These are phyloP conservation scores for Periglandula ipomoeae DNA, from an alignment of 2,329 filamentous ascomycete genomes.

Conservation along the genomic window DNA sequence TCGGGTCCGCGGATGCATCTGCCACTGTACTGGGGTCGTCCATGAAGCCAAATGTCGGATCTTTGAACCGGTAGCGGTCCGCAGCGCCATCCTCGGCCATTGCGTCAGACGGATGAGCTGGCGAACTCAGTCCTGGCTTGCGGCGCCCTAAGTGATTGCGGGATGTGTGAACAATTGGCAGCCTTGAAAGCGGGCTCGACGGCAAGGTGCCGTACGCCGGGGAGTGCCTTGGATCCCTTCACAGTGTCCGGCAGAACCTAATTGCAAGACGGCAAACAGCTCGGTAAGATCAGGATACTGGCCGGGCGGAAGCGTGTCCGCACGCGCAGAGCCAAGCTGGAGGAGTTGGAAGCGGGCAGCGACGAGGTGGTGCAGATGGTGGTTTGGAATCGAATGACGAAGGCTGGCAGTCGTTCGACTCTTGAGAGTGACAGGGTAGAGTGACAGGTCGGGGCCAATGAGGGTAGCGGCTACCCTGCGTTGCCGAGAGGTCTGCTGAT, in stretches of 20 bases:
- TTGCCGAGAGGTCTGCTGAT: slow-evolving; percentile 3
- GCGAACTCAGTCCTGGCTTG: not conserved
- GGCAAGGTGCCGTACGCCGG: slow-evolving; percentile 4
- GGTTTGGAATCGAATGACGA: slow-evolving; percentile 9
- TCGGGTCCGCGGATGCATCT: slow-evolving; percentile 22
- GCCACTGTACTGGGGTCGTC: slow-evolving; percentile 21
- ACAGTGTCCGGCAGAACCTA: not conserved
- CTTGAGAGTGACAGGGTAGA: slow-evolving; percentile 5
- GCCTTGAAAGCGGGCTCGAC: not conserved
- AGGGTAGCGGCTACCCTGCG: slow-evolving; percentile 1
- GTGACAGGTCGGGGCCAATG: slow-evolving; percentile 5
- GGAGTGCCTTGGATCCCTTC: not conserved
- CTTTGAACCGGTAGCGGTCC: slow-evolving; percentile 34
- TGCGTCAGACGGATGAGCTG: slow-evolving; percentile 12
- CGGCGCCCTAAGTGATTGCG: not conserved
- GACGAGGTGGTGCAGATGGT: slow-evolving; percentile 3
- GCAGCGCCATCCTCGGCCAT: slow-evolving; percentile 33
- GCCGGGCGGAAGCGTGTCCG: not conserved
- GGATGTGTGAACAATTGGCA: not conserved
- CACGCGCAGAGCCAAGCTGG: slow-evolving; percentile 1
- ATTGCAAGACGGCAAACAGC: not conserved
- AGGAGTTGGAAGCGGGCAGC: slow-evolving; percentile 1
- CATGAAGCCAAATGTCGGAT: slow-evolving; percentile 29
- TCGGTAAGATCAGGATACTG: not conserved
- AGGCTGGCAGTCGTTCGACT: slow-evolving; percentile 7